These are phyloP conservation scores for Talaromyces ruber DNA, from an alignment of 495 filamentous ascomycete species.

Conservation along the genomic window DNA sequence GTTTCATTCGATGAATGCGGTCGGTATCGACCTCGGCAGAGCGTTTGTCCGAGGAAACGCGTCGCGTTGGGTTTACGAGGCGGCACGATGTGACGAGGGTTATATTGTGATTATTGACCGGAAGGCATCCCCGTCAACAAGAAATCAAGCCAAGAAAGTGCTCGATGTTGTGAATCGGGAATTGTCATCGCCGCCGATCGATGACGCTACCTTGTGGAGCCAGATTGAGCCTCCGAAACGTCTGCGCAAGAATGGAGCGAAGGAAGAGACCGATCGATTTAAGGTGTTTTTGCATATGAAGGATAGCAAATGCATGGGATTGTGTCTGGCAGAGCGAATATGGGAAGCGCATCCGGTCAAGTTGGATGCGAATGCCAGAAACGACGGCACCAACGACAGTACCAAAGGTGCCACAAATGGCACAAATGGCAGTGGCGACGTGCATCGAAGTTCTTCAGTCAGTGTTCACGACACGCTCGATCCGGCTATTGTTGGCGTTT, in stretches of 20 bases:
- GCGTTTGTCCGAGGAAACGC: conserved; percentile 41
- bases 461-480: conserved; percentile 28
- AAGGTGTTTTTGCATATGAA: conserved; percentile 58
- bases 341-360: conserved; percentile 45
- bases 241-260: conserved; percentile 18
- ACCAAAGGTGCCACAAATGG: background rate
- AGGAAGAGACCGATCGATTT: conserved; percentile 46
- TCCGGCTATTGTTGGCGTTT: conserved; percentile 55
- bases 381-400: conserved; percentile 13
- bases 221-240: conserved; percentile 33
- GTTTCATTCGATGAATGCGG: conserved; percentile 58
- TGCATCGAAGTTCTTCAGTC: conserved; percentile 32
- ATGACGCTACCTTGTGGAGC: conserved; percentile 52
- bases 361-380: background rate
- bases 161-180: conserved; percentile 62
- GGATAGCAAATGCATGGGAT: conserved; percentile 55
- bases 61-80: conserved; percentile 38
- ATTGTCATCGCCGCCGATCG: conserved; percentile 53
- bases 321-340: conserved; percentile 60
- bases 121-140: conserved; percentile 42
- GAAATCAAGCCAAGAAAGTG: conserved; percentile 50
- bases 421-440: conserved; percentile 15
- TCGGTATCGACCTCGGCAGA: conserved; percentile 56
- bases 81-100: conserved; percentile 35
- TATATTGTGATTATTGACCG: conserved; percentile 51